Base-by-base conservation (phyloP, 495 filamentous ascomycete genomes). In the Tuber magnatum region DNA sequence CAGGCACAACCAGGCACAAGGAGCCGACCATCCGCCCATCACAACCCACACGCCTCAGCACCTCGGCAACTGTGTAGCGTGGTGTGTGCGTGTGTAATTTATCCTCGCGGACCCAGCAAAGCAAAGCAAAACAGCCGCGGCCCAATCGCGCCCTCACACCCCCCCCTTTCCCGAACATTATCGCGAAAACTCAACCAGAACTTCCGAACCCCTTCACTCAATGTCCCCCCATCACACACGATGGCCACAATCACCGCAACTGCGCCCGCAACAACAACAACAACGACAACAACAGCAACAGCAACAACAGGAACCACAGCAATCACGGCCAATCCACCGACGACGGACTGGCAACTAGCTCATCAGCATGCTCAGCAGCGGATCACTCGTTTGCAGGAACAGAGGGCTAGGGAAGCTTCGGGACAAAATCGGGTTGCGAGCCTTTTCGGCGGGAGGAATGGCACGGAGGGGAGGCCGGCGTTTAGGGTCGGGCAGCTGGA, bases 401-500 rank as follows among this genome's bases (percentile, higher is more conserved):
- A 74, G n/a, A 78, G 78, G 48, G 78, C 73, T 56, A 51, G 69
- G 9, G 78, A 79, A 38, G 41, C 75, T n/a, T 76, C 69, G 14
- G 35, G 71, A 12, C 51, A 44, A 42, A 76, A 72, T 38, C 80
- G 72, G 39, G 43, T 81, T 56, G 43, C 73, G 39, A 39, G 44
- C 40, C 73, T 82, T 42, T 71, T 82, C 68, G 71, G 92, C 90
- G 89, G 89, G 87, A 42, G 90, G 89, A n/a, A 87, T 73, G 78
- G 91, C 71, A 92, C 93, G 76, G 92, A 92, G 39, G 94, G 91
- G 35, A 85, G 88, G 32, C 96, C 95, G 12, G 91, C 92, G 16
- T 97, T 97, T 83, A 90, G 95, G 61, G 96, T 99, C 18, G 94
- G 94, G 10, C 95, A 99, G 86, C 92, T 99, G 40, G 95, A 99